These are phyloP conservation scores for Pterocarpus macrocarpus DNA, from an alignment of 306 rosid genomes.

Conservation along the genomic window DNA sequence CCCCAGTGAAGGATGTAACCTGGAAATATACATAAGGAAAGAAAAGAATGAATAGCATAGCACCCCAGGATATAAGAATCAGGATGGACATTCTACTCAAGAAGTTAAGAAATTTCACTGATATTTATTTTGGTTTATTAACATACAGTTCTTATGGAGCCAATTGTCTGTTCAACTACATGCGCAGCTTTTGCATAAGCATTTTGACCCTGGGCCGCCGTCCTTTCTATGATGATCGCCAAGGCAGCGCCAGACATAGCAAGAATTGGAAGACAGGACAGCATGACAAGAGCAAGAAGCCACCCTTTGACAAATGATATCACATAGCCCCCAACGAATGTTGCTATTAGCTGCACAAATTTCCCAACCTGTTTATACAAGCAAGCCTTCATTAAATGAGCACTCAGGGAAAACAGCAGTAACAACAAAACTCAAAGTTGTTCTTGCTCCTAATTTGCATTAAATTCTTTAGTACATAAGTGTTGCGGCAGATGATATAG, in stretches of 20 bases:
- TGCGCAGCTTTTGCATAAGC: constrained; percentile 79
- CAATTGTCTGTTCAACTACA: constrained; percentile 79
- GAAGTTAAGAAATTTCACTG: neutral
- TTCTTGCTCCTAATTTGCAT: too few relatives aligned
- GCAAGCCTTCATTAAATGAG: constrained; percentile 14
- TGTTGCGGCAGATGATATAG: neutral
- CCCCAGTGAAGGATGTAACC: constrained; percentile 88
- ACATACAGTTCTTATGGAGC: constrained; percentile 84
- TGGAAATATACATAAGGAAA: constrained; percentile 25
- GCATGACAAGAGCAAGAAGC: constrained; percentile 78
- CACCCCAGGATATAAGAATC: neutral
- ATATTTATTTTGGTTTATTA: neutral
- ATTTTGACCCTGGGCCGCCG: constrained; percentile 68
- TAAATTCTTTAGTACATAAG: neutral
- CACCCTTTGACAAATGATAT: constrained; percentile 81
- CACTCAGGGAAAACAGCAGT: too few relatives aligned
- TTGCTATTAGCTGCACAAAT: constrained; percentile 63
- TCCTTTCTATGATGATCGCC: constrained; percentile 59
- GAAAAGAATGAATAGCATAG: constrained; percentile 15
- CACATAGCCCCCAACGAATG: constrained; percentile 74
- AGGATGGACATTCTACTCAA: neutral
- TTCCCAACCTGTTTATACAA: constrained; percentile 73
- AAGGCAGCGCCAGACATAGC: constrained; percentile 63
- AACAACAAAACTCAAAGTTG: too few relatives aligned
- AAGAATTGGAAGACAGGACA: constrained; percentile 68